Evolutionary conservation across 1,284 basidiomycete genomes (phyloP), one percentile per base, ranked within the genome.

Genomic region (Cutaneotrichosporon spelunceum): DNA sequence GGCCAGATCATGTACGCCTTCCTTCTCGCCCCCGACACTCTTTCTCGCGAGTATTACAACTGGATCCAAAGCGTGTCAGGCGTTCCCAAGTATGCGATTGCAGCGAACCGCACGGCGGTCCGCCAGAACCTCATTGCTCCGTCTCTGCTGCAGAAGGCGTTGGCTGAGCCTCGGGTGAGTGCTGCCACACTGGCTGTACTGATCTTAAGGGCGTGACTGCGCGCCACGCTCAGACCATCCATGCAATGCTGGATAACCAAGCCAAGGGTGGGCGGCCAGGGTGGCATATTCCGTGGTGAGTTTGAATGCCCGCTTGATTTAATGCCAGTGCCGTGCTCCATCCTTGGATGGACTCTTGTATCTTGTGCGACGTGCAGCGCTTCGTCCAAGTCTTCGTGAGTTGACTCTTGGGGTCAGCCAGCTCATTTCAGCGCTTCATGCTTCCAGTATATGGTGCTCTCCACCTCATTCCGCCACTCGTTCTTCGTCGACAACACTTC

Each of bases 1-100:
- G 88, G 88, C 10, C 93, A 96, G 78, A 95, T 96, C 74, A 84
- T 94, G 80, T 94, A 91, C 74, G 87, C 84, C 0, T 92, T 88
- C 79, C 81, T 95, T 30, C 76, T 91, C 33, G 82, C 88, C 27
- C 92, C 91, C 9, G 91, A 93, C 63, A 90, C 91, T 0, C 85
- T 95, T 29, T 87, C 90, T 7, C 80, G 81, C 44, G 89, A 88
- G 21, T 95, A 95, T 70, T 82, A 81, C 26, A 79, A 77, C 50
- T 94, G 92, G 91, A 84, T 87, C 30, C 78, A 80, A 48, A 82
- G 83, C 65, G 90, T 89, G 0, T 84, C 86, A 4, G 86, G 87
- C 68, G 87, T 89, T 0, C 85, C 87, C 0, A 70, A 78, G 3
- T 82, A 84, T 65, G 84, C 84, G 23, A 77, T 93, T 1, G 73